Percentiles rank a stretch among this genome's conserved stretches.
Evolutionary conservation across 1,139 yeast genomes (phyloP).

Genomic region (Pichia sorboxylosa): DNA sequence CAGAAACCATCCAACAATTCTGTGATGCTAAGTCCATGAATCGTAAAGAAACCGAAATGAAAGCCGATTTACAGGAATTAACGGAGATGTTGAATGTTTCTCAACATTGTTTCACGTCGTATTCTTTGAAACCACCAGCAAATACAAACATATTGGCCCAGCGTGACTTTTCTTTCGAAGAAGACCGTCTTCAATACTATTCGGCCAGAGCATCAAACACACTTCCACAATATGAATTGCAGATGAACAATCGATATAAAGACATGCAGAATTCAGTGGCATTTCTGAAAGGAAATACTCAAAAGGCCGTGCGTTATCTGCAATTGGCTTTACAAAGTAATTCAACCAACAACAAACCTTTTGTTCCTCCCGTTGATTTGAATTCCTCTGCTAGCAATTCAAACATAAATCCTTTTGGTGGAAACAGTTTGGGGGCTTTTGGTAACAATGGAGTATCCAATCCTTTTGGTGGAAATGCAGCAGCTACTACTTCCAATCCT

Average conservation of each 20-base stretch:
- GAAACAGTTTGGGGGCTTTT: background rate
- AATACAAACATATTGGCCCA: conserved; percentile 35
- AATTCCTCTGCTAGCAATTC: background rate
- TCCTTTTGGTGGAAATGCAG: background rate
- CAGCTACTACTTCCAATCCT: background rate
- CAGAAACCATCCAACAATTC: conserved; percentile 7
- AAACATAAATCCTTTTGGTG: background rate
- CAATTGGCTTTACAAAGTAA: conserved; percentile 34
- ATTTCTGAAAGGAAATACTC: conserved; percentile 30
- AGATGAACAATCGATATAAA: conserved; percentile 29
- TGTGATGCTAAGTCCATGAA: conserved; percentile 6
- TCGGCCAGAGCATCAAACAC: conserved; percentile 31
- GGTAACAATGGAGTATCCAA: background rate
- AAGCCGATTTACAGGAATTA: conserved; percentile 21
- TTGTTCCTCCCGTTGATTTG: conserved; percentile 26
- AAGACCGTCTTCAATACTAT: conserved; percentile 36
- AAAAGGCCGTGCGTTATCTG: conserved; percentile 45
- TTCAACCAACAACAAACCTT: conserved; percentile 26
- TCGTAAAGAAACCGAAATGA: conserved; percentile 19
- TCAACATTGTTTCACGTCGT: conserved; percentile 24
- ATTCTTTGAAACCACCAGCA: conserved; percentile 29
- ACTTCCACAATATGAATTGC: conserved; percentile 30
- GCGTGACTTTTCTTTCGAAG: conserved; percentile 49
- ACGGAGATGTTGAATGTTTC: conserved; percentile 1
- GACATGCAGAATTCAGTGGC: conserved; percentile 38